Base-by-base conservation (phyloP, 1,139 yeast species). In the Hyphopichia khmerensis region DNA sequence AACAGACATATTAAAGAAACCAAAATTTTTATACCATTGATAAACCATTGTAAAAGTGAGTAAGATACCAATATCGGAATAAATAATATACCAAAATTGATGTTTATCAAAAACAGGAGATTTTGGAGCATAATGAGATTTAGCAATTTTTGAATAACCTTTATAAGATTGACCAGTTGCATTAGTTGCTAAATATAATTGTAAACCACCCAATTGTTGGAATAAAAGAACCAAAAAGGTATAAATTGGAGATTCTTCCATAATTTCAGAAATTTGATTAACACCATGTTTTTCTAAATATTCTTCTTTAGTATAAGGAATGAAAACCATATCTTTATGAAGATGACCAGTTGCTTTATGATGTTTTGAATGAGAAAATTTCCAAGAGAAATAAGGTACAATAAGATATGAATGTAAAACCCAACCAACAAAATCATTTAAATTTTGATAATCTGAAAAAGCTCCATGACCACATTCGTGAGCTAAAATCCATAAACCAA, bases 391-490 rank as follows among this genome's bases (percentile, higher is more conserved):
- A 69, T 84, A 87, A 37, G 96, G 96, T 44, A 87, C 95, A 49
- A 87, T 65, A 57, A 84, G 72, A 57, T 79, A 81, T 31, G 95
- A 85, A 68, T 87, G 96, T 48, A 87, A 69, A 31, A 84, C 68
- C 95, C 95, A 87, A 42, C 96, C 96, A 40, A 84, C 82, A 39
- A 79, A 64, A 62, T 87, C 93, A 62, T 87, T 87, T 49, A 87
- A 77, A 59, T 70, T 62, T 49, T 77, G 77, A 58, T 81, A 82
- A 56, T 86, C 89, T 21, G 87, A 79, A 59, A 87, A 87, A 26
- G 95, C 95, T 45, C 82, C 85, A 65, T 87, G 96, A 42, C 96
- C 96, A 70, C 96, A 87, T 67, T 87, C 96, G 65, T 87, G 96
- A 46, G 95, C 95, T 62, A 87, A 65, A 48, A 87, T 84, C 96